Percentiles rank a stretch among this genome's conserved stretches.
Evolutionary conservation across 148 eudicot genomes (phyloP).

Genomic region (Selenicereus undatus): DNA sequence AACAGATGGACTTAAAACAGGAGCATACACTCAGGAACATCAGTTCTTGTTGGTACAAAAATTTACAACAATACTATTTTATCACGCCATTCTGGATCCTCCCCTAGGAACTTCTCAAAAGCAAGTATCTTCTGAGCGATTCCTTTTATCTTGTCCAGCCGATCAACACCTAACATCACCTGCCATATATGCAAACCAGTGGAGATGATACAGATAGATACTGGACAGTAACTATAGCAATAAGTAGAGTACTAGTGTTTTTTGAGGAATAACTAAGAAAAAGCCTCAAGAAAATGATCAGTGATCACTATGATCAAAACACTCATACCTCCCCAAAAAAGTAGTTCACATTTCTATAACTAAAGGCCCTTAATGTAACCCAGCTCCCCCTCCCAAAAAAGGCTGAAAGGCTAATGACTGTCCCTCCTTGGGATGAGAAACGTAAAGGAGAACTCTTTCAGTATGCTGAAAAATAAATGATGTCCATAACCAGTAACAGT

Average conservation of each 20-base stretch:
- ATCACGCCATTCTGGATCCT: constrained; percentile 71
- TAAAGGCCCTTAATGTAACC: no score
- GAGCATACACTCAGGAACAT: constrained; percentile 88
- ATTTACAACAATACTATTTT: constrained; percentile 92
- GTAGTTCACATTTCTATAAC: no score
- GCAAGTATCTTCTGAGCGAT: constrained; percentile 95
- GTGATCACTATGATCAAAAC: no score
- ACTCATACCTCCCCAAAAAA: no score
- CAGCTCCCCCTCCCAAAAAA: no score
- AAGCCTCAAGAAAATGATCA: background rate
- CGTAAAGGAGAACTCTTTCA: no score
- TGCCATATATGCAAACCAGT: constrained; percentile 20
- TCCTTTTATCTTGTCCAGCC: constrained; percentile 98
- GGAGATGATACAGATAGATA: background rate
- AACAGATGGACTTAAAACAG: constrained; percentile 6
- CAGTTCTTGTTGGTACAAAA: constrained; percentile 96
- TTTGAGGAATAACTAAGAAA: background rate
- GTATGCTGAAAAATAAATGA: no score
- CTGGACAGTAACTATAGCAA: no score
- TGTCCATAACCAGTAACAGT: no score
- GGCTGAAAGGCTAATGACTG: no score
- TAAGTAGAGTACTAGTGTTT: no score
- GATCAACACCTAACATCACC: constrained; percentile 98
- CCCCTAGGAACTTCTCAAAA: constrained; percentile 93
- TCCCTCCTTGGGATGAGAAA: no score